phyloP scores from a whole-genome alignment of 306 rosid species.

The Citrullus amarus region DNA sequence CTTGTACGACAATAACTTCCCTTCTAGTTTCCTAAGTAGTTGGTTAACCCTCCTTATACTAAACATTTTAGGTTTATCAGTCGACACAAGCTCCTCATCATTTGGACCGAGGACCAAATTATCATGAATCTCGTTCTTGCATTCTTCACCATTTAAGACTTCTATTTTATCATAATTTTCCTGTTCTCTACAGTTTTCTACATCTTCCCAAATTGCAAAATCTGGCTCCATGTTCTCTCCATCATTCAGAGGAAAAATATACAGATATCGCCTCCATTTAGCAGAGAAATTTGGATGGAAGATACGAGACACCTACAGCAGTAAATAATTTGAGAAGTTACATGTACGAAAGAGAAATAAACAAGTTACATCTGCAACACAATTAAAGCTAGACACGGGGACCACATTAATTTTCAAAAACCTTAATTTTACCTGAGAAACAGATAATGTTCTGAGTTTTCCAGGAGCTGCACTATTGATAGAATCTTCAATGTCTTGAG shows the following conservation, averaged over 20 bases:
- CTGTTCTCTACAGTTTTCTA: slow-evolving; percentile 13
- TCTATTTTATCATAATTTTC: slow-evolving; percentile 16
- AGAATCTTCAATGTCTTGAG: slow-evolving; percentile 60
- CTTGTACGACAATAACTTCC: slow-evolving; percentile 76
- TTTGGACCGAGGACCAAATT: slow-evolving; percentile 2
- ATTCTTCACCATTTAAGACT: slow-evolving; percentile 10
- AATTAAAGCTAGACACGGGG: neutral
- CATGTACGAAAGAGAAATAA: neutral
- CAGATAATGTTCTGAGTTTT: slow-evolving; percentile 55
- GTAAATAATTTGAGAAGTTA: neutral
- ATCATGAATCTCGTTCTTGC: slow-evolving; percentile 1
- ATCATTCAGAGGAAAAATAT: slow-evolving; percentile 62
- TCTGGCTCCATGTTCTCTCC: slow-evolving; percentile 27
- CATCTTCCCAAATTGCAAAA: slow-evolving; percentile 21
- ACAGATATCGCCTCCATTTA: slow-evolving; percentile 85
- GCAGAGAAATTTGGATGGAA: slow-evolving; percentile 97
- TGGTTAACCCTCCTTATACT: slow-evolving; percentile 50
- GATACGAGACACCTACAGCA: slow-evolving; percentile 64
- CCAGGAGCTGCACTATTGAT: slow-evolving; percentile 61
- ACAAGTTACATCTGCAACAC: neutral
- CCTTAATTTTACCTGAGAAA: slow-evolving; percentile 46
- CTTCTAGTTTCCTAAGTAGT: slow-evolving; percentile 66
- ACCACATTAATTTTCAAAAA: neutral
- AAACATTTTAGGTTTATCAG: slow-evolving; percentile 40
- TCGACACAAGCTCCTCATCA: slow-evolving; percentile 25